Conservation (phyloP, 2,329 filamentous ascomycete genomes). For the Huntiella bhutanensis region DNA sequence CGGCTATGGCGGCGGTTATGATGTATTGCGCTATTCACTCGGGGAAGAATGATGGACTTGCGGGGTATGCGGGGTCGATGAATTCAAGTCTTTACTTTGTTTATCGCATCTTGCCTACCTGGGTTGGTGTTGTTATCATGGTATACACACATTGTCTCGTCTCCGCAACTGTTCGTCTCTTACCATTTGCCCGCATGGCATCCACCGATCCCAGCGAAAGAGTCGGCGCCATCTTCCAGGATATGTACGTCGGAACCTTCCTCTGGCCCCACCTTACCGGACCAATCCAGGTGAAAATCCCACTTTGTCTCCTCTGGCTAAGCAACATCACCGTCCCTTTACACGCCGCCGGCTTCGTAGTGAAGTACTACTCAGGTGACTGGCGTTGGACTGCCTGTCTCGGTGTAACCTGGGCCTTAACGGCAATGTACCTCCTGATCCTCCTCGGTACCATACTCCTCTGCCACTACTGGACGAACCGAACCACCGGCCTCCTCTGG, state of each 20-base stretch:
- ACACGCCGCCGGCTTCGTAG: conserved; percentile 56
- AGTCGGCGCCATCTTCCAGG: conserved; percentile 45
- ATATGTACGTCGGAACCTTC: conserved; percentile 53
- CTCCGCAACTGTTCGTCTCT: conserved; percentile 52
- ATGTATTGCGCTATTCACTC: conserved; percentile 57
- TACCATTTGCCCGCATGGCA: conserved; percentile 64
- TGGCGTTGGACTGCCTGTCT: conserved; percentile 73
- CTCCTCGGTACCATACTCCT: conserved; percentile 37
- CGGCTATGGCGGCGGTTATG: conserved; percentile 53
- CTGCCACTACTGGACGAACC: conserved; percentile 42
- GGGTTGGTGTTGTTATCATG: conserved; percentile 51
- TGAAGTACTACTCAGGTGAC: conserved; percentile 32
- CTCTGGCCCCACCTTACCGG: conserved; percentile 39
- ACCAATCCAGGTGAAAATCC: conserved; percentile 46
- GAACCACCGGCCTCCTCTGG: conserved; percentile 64
- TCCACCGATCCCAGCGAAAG: conserved; percentile 39
- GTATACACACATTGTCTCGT: conserved; percentile 63
- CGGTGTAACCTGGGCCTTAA: conserved; percentile 58
- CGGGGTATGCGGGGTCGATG: conserved; percentile 44
- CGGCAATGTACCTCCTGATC: conserved; percentile 54
- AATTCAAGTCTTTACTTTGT: conserved; percentile 64
- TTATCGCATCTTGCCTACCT: conserved; percentile 67
- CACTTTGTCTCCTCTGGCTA: conserved; percentile 55
- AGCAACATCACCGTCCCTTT: conserved; percentile 65
- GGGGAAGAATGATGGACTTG: conserved; percentile 41